Percentiles rank a stretch among this genome's conserved stretches.
Evolutionary conservation across 257 asterid genomes (phyloP).

Genomic region (Phtheirospermum japonicum): DNA sequence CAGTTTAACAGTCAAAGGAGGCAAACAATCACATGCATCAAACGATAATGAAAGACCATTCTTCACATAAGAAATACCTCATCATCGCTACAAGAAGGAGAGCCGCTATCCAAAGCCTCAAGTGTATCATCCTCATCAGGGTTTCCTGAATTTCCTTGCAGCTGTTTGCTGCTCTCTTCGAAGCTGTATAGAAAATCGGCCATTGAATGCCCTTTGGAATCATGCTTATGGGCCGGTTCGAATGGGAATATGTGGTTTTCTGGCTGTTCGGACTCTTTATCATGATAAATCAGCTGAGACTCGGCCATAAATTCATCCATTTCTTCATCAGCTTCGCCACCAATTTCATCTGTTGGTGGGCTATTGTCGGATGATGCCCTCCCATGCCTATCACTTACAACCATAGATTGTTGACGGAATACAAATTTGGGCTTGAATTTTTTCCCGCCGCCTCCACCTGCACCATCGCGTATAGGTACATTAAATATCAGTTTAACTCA

Average conservation of each 20-base stretch:
- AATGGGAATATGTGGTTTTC: slow-evolving; percentile 31
- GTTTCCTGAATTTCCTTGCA: slow-evolving; percentile 36
- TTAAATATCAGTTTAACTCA: slow-evolving; percentile 19
- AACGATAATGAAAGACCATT: slow-evolving; percentile 16
- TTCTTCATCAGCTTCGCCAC: slow-evolving; percentile 34
- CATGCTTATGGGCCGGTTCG: slow-evolving; percentile 37
- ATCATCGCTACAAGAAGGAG: slow-evolving; percentile 44
- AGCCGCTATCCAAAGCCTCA: slow-evolving; percentile 42
- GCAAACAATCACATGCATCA: slow-evolving; percentile 25
- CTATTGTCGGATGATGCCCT: slow-evolving; percentile 30
- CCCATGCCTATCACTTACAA: slow-evolving; percentile 34
- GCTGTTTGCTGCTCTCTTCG: slow-evolving; percentile 40
- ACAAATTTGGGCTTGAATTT: slow-evolving; percentile 51
- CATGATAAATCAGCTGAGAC: slow-evolving; percentile 33
- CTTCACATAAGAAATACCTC: slow-evolving; percentile 45
- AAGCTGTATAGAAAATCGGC: slow-evolving; percentile 64
- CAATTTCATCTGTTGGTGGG: slow-evolving; percentile 32
- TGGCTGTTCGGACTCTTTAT: slow-evolving; percentile 33
- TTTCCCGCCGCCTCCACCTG: slow-evolving; percentile 49
- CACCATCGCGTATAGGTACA: slow-evolving; percentile 20
- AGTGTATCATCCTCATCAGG: slow-evolving; percentile 48
- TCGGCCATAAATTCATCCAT: slow-evolving; percentile 32
- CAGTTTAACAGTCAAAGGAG: slow-evolving; percentile 22
- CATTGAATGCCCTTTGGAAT: slow-evolving; percentile 50
- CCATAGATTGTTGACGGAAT: slow-evolving; percentile 38